These are phyloP conservation scores for Smallanthus sonchifolius DNA, from an alignment of 129 eudicot species.

Conservation along the genomic window DNA sequence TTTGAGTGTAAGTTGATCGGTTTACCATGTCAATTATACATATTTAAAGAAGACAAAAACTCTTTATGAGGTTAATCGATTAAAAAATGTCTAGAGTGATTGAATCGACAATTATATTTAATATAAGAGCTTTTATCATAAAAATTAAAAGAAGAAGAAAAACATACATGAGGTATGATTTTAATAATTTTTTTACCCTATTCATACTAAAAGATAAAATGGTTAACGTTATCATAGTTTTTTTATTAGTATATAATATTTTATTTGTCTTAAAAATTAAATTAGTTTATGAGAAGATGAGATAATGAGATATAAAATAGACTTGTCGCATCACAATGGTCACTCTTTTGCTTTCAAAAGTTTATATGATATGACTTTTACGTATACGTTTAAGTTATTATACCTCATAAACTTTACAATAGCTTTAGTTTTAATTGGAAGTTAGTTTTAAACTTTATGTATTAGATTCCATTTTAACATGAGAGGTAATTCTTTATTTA, in stretches of 20 bases:
- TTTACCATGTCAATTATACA: no score
- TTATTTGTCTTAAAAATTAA: not conserved
- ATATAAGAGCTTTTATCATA: not conserved
- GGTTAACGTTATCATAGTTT: not conserved
- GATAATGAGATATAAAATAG: not conserved
- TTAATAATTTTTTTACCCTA: not conserved
- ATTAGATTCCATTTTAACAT: not conserved
- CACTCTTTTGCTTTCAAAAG: slow-evolving; percentile 21
- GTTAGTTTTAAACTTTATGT: not conserved
- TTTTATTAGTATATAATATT: not conserved
- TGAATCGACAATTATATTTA: not conserved
- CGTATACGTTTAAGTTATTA: slow-evolving; percentile 12
- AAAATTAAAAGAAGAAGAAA: not conserved
- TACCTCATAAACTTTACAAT: not conserved
- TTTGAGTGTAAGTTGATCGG: not conserved
- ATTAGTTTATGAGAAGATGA: slow-evolving; percentile 10
- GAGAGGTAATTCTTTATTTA: not conserved
- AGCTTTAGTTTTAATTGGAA: not conserved
- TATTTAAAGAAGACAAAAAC: not conserved
- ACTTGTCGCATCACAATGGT: slow-evolving; percentile 19
- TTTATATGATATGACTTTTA: slow-evolving; percentile 11
- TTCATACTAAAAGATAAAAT: not conserved
- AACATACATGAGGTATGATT: not conserved
- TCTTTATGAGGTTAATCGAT: not conserved
- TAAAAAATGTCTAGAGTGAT: not conserved